Base-by-base conservation (phyloP, 1,139 yeast species). In the Diutina mesorugosa region DNA sequence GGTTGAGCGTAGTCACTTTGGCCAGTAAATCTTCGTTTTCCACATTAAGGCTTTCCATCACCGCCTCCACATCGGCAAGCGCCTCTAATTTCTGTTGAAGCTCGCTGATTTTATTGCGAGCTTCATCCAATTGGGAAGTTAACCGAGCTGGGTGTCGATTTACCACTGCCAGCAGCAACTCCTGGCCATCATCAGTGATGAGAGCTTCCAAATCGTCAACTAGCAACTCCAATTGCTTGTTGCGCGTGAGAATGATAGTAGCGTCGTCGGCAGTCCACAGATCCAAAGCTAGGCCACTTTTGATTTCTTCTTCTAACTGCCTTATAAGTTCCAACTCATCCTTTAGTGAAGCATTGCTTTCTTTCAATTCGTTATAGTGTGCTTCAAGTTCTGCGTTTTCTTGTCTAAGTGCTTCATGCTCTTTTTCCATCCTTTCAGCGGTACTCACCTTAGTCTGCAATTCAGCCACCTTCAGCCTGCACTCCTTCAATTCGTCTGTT, bases 31-130 rank as follows among this genome's bases (percentile, higher is more conserved):
- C 74, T 14, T 79, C 70, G 61, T 86, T 87, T 60, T 84, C 78
- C 6, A 72, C 68, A 0, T 86, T 81, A 56, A 87, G 69, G 30
- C 71, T 74, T 56, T 84, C 90, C 32, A 85, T 76, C 57, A 85
- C 68, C 41, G 63, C 62, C 52, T 76, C 81, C 61, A 77, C 75
- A 29, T 78, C 79, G 5, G 71, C 67, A 8, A 76, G 66, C 0
- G 71, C 66, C 9, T 78, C 80, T 12, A 82, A 58, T 57, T 74
- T 77, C 2, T 66, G 68, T 58, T 78, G 76, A 26, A 87, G 69
- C 1, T 76, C 77, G 1, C 60, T 61, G 21, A 84, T 76, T 0
- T 74, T 69, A 0, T 61, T 64, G 50, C 80, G 76, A 0, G 85
- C 73, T 3, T 62, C 62, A 0, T 60, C 59, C 6, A 83, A 65